Base-by-base conservation (phyloP, 345 rosid species). In the Carallia brachiata region DNA sequence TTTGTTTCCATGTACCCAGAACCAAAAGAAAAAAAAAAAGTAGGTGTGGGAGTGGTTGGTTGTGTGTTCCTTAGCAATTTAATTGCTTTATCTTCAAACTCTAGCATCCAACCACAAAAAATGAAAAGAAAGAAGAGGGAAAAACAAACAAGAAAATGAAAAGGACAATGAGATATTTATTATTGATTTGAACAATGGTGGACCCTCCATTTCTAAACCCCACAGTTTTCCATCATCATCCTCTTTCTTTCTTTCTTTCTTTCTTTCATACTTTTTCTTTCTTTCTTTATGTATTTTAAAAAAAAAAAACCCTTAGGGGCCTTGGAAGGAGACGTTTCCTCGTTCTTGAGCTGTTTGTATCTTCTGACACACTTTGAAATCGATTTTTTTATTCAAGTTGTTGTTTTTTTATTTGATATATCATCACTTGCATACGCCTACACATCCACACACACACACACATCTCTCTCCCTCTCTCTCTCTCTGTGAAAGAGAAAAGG, bases 251-350 rank as follows among this genome's bases (percentile, higher is more conserved):
- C 48, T 67, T 13, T 58, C 53, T 70, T 55, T 3, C 50, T 12
- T 44, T 63, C 39, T 62, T 13, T 72, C 74, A 18, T 58, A 58
- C 72, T 44, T 71, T 67, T 75, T 52, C 69, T 52, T 78, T 66
- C 69, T 67, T 75, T 52, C 69, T 55, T 78, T 56, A 37, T 74
- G 79, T 32, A 1, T 16, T 62, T 70, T 75, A 23, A 23, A 23
- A 23, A 23, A 23, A 23, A 23, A 23, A 23, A 23, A 23, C 74
- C 16, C 71, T 70, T 66, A 4, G 13, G 71, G 65, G 59, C 13
- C 27, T 2, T 66, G 80, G 90, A 87, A 86, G 90, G 67, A 82
- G 92, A 90, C 88, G 84, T 87, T 93, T 87, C 92, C 94, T 90
- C 88, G 90, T 82, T 85, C 80, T 81, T 80, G 91, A 77, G 82